Evolutionary conservation across 106 monocot genomes (phyloP), one percentile per base, ranked within the genome.

Genomic region (Apostasia ramifera): DNA sequence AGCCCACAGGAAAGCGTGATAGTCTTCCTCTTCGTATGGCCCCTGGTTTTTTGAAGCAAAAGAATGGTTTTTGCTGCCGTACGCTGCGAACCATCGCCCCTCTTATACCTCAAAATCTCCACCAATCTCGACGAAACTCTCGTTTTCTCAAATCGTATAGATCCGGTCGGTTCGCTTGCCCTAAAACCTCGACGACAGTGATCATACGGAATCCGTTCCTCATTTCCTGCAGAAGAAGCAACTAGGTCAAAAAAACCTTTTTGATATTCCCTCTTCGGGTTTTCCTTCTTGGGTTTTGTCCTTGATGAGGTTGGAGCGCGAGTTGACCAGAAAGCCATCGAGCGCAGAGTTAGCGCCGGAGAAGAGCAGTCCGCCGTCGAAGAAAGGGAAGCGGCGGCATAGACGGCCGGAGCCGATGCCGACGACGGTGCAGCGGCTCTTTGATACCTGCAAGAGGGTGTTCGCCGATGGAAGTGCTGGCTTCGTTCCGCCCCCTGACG

Each of bases 401-500:
- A 72, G 47, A 67, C 73, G 56, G 53, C 5, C 70, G 6, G 48
- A 14, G 55, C 13, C 47, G 12, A 66, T 73, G 74, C 63, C 79
- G 62, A n/a, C 76, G 11, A 66, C 68, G 9, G 81, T 71, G 5
- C 87, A 86, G 76, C 75, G 52, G 66, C 76, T 95, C 39, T 91
- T 77, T 56, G 81, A 83, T 40, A 77, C 83, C 1, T 91, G 94
- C 81, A 77, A 61, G 78, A 83, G 76, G 42, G 81, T 86, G 26
- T 95, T 95, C 73, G 82, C 83, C 7, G 73, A 74, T 50, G 73
- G 77, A n/a, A 83, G 60, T 5, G 70, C 91, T 0, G 88, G 88
- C 1, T 37, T 91, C 42, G 74, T 88, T 1, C 94, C 91, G 13
- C 56, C 81, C 4, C 81, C 63, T 5, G 81, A 80, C 12, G 77